Evolutionary conservation across 2,329 filamentous ascomycete genomes (phyloP).

Genomic region (Colletotrichum noveboracense): DNA sequence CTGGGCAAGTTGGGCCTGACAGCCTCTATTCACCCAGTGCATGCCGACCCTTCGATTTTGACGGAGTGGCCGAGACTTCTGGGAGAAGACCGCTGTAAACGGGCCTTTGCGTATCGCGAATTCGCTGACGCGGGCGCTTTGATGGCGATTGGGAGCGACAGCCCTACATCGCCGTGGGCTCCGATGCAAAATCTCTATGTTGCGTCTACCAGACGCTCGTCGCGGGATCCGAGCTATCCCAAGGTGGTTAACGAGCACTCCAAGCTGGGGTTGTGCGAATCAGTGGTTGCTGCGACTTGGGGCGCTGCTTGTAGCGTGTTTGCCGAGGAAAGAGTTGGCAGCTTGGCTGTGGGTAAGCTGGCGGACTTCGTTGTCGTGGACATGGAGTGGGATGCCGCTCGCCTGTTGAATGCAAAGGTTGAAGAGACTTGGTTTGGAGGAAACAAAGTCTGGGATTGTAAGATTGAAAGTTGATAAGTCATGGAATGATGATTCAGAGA

Average conservation of each 20-base stretch:
- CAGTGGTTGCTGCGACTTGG: constrained; percentile 56
- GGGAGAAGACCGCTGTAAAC: constrained; percentile 55
- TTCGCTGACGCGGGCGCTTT: constrained; percentile 59
- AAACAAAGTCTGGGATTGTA: constrained; percentile 35
- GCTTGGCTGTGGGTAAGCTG: constrained; percentile 53
- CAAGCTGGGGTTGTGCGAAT: constrained; percentile 56
- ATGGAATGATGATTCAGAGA: not conserved
- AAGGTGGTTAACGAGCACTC: constrained; percentile 57
- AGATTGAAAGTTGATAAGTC: not conserved
- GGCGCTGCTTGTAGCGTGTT: constrained; percentile 66
- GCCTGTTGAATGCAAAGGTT: constrained; percentile 50
- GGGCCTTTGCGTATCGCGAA: constrained; percentile 69
- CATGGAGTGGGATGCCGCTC: constrained; percentile 52
- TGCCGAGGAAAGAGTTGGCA: constrained; percentile 58
- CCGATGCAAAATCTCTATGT: constrained; percentile 63
- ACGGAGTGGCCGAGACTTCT: constrained; percentile 65
- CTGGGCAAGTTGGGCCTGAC: constrained; percentile 66
- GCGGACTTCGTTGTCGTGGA: constrained; percentile 64
- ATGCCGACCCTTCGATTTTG: constrained; percentile 65
- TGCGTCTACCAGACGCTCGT: constrained; percentile 61
- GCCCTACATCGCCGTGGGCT: constrained; percentile 62
- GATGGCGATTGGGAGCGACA: constrained; percentile 63
- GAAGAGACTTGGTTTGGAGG: constrained; percentile 61
- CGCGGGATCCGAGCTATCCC: constrained; percentile 48
- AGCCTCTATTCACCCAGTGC: constrained; percentile 63